phyloP scores from a whole-genome alignment of 306 rosid genomes.

The Vicia sativa region DNA sequence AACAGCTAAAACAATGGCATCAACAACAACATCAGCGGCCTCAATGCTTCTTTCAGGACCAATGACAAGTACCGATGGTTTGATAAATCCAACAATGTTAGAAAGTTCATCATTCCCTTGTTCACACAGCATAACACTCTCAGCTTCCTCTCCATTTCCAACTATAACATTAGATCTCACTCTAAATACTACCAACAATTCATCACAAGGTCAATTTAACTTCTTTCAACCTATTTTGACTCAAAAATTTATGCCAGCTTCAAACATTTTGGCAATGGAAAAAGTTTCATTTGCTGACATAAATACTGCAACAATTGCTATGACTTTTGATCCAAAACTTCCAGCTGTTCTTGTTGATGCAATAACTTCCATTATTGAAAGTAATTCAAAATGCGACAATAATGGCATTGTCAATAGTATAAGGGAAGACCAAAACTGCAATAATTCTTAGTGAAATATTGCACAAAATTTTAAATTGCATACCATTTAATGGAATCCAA shows the following conservation, averaged over 20 bases:
- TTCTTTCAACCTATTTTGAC: conserved; percentile 10
- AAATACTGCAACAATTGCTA: conserved; percentile 49
- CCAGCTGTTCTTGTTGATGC: conserved; percentile 57
- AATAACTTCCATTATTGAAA: conserved; percentile 47
- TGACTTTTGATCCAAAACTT: conserved; percentile 59
- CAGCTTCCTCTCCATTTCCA: conserved; percentile 78
- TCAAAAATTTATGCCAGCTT: conserved; percentile 1
- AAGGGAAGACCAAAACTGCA: conserved; percentile 22
- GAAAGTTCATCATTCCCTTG: conserved; percentile 35
- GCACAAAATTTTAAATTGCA: no score
- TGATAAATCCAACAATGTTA: no score
- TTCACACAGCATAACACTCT: conserved; percentile 53
- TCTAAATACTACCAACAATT: conserved; percentile 2
- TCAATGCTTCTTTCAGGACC: conserved; percentile 66
- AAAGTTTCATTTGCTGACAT: conserved; percentile 31
- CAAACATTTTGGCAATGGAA: conserved; percentile 21
- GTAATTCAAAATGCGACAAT: conserved; percentile 36
- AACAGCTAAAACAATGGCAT: conserved; percentile 65
- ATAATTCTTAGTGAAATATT: background rate
- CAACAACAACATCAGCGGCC: conserved; percentile 65
- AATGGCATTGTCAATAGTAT: conserved; percentile 8
- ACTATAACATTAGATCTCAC: conserved; percentile 72
- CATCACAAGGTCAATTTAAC: conserved; percentile 19
- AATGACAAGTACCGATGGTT: no score
- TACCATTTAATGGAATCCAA: no score